phyloP scores from a whole-genome alignment of 2,329 filamentous ascomycete species.

The Fusarium penzigii region DNA sequence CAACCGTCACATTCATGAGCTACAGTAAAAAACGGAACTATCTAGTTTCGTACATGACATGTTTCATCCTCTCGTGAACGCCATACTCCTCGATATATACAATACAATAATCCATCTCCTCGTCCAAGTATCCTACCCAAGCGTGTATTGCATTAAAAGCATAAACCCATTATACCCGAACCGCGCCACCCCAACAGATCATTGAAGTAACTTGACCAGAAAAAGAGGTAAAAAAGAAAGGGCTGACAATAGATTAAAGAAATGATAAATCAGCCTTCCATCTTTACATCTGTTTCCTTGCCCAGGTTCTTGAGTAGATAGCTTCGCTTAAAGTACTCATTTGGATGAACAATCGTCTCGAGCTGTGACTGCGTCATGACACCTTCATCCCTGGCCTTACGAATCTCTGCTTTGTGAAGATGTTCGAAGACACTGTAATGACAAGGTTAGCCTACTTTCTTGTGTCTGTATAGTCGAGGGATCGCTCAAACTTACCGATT shows the following conservation, averaged over 20 bases:
- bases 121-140: background rate
- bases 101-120: slow-evolving; percentile 11
- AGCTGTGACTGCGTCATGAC: slow-evolving; percentile 73
- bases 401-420: slow-evolving; percentile 76
- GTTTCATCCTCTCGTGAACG: slow-evolving; percentile 12
- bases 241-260: no score
- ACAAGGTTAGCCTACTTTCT: background rate
- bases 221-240: background rate
- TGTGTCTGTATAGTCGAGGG: background rate
- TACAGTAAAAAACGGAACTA: background rate
- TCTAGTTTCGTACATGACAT: background rate
- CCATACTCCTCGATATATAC: slow-evolving; percentile 20
- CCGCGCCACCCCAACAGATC: background rate
- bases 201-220: background rate
- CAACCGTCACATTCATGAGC: background rate
- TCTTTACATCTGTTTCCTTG: slow-evolving; percentile 56
- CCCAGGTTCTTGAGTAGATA: slow-evolving; percentile 82
- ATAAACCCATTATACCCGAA: background rate
- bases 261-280: slow-evolving; percentile 50
- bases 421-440: slow-evolving; percentile 76
- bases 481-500: slow-evolving; percentile 62
- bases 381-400: slow-evolving; percentile 72
- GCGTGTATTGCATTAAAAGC: background rate
- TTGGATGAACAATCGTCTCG: slow-evolving; percentile 95
- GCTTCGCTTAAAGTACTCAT: slow-evolving; percentile 96